Percentiles rank a stretch among this genome's conserved stretches.
phyloP scores from a whole-genome alignment of 2,329 filamentous ascomycete species.

The Myriangium duriaei region DNA sequence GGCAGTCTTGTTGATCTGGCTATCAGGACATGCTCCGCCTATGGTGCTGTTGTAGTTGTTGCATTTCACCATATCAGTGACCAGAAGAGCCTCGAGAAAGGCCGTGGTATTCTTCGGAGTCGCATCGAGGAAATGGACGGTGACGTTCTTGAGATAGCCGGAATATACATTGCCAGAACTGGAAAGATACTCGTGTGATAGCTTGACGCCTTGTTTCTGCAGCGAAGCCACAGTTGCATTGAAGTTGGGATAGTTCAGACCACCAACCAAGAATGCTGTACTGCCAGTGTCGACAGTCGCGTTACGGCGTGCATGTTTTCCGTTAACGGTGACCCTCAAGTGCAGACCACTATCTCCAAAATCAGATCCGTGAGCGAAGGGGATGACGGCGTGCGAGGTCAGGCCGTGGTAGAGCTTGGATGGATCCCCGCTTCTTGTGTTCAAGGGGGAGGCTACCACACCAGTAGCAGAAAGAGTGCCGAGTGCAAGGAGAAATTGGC shows the following conservation, averaged over 20 bases:
- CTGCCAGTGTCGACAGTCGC: neutral
- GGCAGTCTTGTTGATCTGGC: neutral
- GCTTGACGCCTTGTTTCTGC: neutral
- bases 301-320: neutral
- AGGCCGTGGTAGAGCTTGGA: neutral
- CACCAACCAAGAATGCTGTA: neutral
- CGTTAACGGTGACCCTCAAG: neutral
- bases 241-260: neutral
- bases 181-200: neutral
- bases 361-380: neutral
- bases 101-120: too few species aligned
- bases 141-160: neutral
- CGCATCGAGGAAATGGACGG: neutral
- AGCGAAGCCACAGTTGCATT: neutral
- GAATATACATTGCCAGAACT: neutral
- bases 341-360: neutral
- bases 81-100: neutral
- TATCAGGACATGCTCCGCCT: neutral
- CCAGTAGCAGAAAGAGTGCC: too few species aligned
- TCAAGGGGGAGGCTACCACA: neutral
- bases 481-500: too few species aligned
- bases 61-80: neutral
- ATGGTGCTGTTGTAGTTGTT: neutral
- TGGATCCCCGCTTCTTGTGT: neutral
- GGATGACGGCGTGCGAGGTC: neutral